Evolutionary conservation across 352 stramenopile genomes (phyloP), one percentile per base, ranked within the genome.

Genomic region (Globisporangium echinulatum): DNA sequence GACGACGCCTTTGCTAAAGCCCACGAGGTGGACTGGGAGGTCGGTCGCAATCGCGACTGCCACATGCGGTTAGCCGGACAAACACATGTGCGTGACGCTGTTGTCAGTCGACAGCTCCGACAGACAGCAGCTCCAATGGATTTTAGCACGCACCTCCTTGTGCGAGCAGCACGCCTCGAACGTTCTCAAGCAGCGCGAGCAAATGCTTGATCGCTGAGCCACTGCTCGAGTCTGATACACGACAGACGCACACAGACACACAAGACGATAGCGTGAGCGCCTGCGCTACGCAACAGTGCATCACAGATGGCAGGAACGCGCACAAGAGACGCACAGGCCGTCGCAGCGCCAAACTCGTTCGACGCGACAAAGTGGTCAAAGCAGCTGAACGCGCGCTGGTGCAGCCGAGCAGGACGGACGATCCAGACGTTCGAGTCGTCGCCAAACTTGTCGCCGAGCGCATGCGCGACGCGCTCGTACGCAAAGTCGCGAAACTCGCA

Each of bases 1-100:
- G 36, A 80, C 67, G 15, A 74, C 77, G 4, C 80, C 80, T 59
- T 87, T 87, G 68, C 80, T 90, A 52, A 90, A 90, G 4, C 80
- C 80, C 11, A 88, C 53, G 7, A 90, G 63, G 54, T 88, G 75
- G 13, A 90, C 71, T 5, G 75, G 77, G 15, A 87, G 69, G 4
- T 71, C 58, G 5, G 66, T 79, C 25, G 74, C 79, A 36, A 87
- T 50, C 6, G 64, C 64, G 19, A 80, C 74, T 81, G 57, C 5
- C 56, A 14, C 42, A 6, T 3, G 6, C 19, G 7, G 5, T 13
- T 0, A 51, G n/a, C 37, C 25, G 25, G 43, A n/a, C 43, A 13
- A 7, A n/a, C 43, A 47, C 13, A 15, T 17, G 11, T 48, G 43
- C 15, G 42, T n/a, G 43, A 48, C 43, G 10, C 43, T 13, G 7